Evolutionary conservation across 2,329 filamentous ascomycete species (phyloP).

Genomic region (Colletotrichum cordylinicola): DNA sequence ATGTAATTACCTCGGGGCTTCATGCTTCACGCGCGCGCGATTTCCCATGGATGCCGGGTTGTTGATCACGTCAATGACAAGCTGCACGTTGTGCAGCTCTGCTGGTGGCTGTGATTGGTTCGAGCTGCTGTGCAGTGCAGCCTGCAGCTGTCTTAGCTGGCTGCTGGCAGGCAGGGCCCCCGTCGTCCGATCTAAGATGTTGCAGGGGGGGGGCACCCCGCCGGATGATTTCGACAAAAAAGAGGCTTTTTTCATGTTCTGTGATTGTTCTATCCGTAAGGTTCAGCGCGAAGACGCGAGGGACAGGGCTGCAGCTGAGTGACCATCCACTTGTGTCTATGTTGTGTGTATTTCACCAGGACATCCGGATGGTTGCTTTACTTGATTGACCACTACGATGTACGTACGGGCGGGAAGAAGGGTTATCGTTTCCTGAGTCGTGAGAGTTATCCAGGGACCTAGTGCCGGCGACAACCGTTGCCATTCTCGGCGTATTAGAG

Average conservation of each 20-base stretch:
- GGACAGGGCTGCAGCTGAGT: neutral
- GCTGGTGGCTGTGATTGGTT: neutral
- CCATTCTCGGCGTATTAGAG: neutral
- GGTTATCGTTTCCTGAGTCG: neutral
- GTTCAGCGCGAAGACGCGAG: neutral
- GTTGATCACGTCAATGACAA: constrained; percentile 7
- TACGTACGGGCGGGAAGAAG: neutral
- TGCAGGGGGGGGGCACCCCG: neutral
- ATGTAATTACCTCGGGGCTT: neutral
- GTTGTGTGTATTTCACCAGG: neutral
- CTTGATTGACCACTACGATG: neutral
- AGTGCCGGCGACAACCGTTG: neutral
- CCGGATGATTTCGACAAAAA: neutral
- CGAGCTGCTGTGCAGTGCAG: neutral
- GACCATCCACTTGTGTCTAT: no score
- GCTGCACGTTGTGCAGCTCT: neutral
- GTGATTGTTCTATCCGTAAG: no score
- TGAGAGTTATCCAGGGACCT: neutral
- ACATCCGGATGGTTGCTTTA: neutral
- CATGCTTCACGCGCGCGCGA: neutral
- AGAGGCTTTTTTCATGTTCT: neutral
- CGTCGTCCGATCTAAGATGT: constrained; percentile 4
- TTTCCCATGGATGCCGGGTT: neutral
- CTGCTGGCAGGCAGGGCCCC: neutral
- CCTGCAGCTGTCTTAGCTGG: neutral